Base-by-base conservation (phyloP, 768 basidiomycete species). In the Podaxis mareebaensis region DNA sequence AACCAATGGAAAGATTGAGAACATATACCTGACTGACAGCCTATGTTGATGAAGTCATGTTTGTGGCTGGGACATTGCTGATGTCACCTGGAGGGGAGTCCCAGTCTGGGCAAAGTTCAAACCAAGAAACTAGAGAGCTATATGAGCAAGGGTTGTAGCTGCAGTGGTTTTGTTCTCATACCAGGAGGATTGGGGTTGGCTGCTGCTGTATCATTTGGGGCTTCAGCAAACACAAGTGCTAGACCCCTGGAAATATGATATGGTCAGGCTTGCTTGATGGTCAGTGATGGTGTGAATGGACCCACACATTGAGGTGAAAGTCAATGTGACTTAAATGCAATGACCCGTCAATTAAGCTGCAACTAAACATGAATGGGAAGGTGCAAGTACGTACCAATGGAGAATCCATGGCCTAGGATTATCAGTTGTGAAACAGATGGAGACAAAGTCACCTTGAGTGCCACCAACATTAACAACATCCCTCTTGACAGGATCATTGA, bases 321-420 rank as follows among this genome's bases (percentile, higher is more conserved):
- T 85, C 82, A 60, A 85, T 85, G 66, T 85, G 83, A 63, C 81
- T 81, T 44, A 3, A 6, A 26, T 24, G 42, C 40, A 26, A 20
- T 11, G 20, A 22, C 61, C 22, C 36, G 28, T 6, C 20, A 39
- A 46, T n/a, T 38, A 20, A 28, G n/a, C 7, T 49, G 6, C 3
- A 30, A 30, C 17, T 10, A 5, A 53, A 59, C 56, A 60, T 55
- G 56, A 17, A 28, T 20, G 24, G 53, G 26, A 13, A 12, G 52
- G 17, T 15, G 24, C 2, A 24, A 26, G 48, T 4, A 63, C 75
- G 13, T 22, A 78, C 78, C 83, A 84, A 65, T 83, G 83, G 28
- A 84, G 63, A 55, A 82, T 74, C 82, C 81, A 83, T 4, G 81
- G 80, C 2, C 84, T 84, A 39, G 83, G 69, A 61, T 84, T 84